Base-by-base conservation (phyloP, 1,139 yeast species). In the Candida glucosophila region DNA sequence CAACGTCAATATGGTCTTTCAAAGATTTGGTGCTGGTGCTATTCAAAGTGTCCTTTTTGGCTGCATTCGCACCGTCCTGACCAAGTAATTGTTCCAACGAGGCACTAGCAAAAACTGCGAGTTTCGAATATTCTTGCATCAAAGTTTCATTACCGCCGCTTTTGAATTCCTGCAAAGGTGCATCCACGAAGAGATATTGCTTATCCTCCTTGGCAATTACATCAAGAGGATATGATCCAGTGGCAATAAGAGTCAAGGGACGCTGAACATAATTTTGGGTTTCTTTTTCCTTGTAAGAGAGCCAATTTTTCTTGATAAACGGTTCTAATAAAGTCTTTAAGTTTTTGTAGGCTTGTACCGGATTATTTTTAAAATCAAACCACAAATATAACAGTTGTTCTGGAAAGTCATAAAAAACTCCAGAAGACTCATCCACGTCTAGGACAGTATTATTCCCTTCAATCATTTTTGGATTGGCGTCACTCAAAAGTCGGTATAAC, bases 401-500 rank as follows among this genome's bases (percentile, higher is more conserved):
- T 2, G 68, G 67, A 6, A 56, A 47, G 33, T 61, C 55, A 36
- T 44, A 62, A 35, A 52, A 63, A 3, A 61, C 44, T 7, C 67
- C 55, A 29, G 52, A 44, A 24, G 49, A 55, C 11, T 10, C 6
- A 5, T 26, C 23, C 10, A 34, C 28, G 1, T 48, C 45, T 7
- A 25, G 28, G 2, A 21, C 25, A n/a, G 28, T 24, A 12, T 29
- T 32, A 19, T 37, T 34, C 8, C 19, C 24, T 24, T 20, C 34
- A 3, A 40, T 32, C 28, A 40, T 46, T 5, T 28, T 22, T 2
- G 61, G 62, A 38, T 66, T 71, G 19, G 72, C 61, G 27, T 58
- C 57, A 19, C 63, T 58, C 23, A 80, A 47, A 33, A 77, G 52
- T 5, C 55, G 45, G 32, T 44, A 55, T 9, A 80, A 37, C 3